phyloP scores from a whole-genome alignment of 768 basidiomycete species.

The Mycena indigotica region DNA sequence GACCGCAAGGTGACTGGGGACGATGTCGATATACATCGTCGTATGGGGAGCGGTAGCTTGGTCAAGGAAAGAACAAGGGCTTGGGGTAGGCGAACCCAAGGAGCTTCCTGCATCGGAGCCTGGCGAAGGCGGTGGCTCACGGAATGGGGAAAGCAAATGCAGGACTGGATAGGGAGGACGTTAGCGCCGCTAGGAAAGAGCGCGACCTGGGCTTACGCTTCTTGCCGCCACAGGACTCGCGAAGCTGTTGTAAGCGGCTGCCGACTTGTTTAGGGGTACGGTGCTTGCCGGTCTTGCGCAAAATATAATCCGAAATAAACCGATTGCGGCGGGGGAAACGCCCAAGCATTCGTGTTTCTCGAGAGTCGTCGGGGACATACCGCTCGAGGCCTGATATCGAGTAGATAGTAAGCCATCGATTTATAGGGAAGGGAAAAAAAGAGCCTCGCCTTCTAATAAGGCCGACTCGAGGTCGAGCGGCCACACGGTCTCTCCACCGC shows the following conservation, averaged over 20 bases:
- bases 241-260: conserved; percentile 75
- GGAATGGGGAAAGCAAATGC: conserved; percentile 45
- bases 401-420: conserved; percentile 21
- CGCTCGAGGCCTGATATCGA: conserved; percentile 44
- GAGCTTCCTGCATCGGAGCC: conserved; percentile 10
- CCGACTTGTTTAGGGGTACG: conserved; percentile 81
- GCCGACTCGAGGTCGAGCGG: conserved; percentile 76
- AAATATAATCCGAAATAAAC: conserved; percentile 63
- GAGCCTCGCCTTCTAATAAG: conserved; percentile 62
- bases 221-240: conserved; percentile 72
- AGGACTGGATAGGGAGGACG: conserved; percentile 36
- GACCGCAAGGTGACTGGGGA: conserved; percentile 23
- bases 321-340: conserved; percentile 63
- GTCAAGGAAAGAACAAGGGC: conserved; percentile 15
- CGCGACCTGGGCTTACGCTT: conserved; percentile 51
- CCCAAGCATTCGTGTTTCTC: conserved; percentile 50
- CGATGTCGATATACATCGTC: conserved; percentile 52
- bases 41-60: conserved; percentile 28
- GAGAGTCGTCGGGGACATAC: conserved; percentile 51
- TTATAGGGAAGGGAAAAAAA: not conserved
- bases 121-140: conserved; percentile 24
- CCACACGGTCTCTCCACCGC: conserved; percentile 75
- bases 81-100: conserved; percentile 11
- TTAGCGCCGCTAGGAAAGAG: not conserved
- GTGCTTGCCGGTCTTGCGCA: conserved; percentile 62